phyloP scores from a whole-genome alignment of 805 yeast species.

The Danielia reshetovae region DNA sequence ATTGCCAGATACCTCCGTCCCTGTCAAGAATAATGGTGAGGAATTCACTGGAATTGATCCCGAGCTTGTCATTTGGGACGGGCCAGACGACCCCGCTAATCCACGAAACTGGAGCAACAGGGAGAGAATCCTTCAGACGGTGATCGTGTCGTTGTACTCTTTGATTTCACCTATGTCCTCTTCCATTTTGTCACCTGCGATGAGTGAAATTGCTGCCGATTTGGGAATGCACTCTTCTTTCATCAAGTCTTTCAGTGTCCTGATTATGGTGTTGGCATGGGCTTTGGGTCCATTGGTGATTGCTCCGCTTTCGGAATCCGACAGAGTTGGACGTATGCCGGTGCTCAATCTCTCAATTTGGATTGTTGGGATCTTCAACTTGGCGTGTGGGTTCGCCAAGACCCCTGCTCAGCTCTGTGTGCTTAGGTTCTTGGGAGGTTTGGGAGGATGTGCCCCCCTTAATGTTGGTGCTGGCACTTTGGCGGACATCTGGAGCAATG shows the following conservation, averaged over 20 bases:
- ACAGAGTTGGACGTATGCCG: constrained; percentile 50
- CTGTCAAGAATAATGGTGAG: constrained; percentile 42
- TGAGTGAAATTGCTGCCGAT: constrained; percentile 41
- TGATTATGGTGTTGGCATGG: constrained; percentile 67
- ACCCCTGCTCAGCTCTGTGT: constrained; percentile 57
- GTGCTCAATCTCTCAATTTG: constrained; percentile 52
- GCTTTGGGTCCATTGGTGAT: constrained; percentile 63
- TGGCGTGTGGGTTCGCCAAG: constrained; percentile 60
- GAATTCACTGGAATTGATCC: constrained; percentile 57
- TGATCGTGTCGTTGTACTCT: constrained; percentile 51
- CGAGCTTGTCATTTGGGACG: constrained; percentile 66
- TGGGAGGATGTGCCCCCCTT: constrained; percentile 64
- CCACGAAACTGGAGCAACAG: constrained; percentile 59
- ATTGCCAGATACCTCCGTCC: constrained; percentile 29
- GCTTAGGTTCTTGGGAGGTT: constrained; percentile 60
- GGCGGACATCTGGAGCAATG: constrained; percentile 55
- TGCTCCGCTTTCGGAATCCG: constrained; percentile 66
- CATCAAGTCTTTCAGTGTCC: constrained; percentile 38
- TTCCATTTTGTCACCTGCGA: constrained; percentile 60
- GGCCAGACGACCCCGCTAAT: constrained; percentile 53
- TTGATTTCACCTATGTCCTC: constrained; percentile 61
- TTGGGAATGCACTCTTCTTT: constrained; percentile 25
- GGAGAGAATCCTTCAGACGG: constrained; percentile 41
- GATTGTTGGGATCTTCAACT: constrained; percentile 45
- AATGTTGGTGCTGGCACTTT: constrained; percentile 68